These are phyloP conservation scores for Aspergillus sp. DNA, from an alignment of 2,329 filamentous ascomycete genomes.

Conservation along the genomic window DNA sequence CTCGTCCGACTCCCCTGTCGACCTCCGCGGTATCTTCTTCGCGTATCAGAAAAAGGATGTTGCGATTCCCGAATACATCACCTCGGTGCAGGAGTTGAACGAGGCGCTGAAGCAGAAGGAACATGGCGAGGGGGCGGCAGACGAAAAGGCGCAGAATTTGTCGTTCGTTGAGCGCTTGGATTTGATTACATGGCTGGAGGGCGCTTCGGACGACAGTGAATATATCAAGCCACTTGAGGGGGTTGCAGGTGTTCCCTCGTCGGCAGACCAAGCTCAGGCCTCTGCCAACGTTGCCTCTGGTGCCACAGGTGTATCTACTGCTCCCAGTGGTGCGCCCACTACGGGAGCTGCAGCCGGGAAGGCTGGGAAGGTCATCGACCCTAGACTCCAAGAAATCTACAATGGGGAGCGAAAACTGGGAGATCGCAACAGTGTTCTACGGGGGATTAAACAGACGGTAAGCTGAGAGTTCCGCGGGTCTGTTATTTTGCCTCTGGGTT, in stretches of 20 bases:
- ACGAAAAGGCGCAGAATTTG: constrained; percentile 76
- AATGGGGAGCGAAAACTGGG: constrained; percentile 88
- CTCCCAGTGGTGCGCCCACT: constrained; percentile 38
- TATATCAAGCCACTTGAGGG: constrained; percentile 83
- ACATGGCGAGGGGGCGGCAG: constrained; percentile 27
- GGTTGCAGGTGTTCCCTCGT: constrained; percentile 43
- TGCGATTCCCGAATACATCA: constrained; percentile 87
- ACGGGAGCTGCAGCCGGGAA: constrained; percentile 38
- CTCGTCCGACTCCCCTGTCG: constrained; percentile 66
- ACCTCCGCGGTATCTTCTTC: constrained; percentile 93
- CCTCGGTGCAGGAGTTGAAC: constrained; percentile 76
- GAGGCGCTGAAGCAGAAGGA: constrained; percentile 60
- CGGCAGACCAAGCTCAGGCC: constrained; percentile 42
- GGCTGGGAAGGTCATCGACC: constrained; percentile 71
- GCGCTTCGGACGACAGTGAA: constrained; percentile 85
- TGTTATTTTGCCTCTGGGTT: neutral
- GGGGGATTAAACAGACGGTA: constrained; percentile 87
- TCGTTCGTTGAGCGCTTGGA: constrained; percentile 90
- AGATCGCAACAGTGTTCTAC: constrained; percentile 82
- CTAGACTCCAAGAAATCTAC: constrained; percentile 83
- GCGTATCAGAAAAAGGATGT: constrained; percentile 93
- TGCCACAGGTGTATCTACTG: constrained; percentile 33
- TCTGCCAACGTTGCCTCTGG: constrained; percentile 54
- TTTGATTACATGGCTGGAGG: constrained; percentile 89
- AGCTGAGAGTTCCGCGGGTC: neutral